A percentile compares a stretch with the other conserved stretches of the same genome.
Conservation (phyloP, 2,329 filamentous ascomycete genomes). For the Beauveria rudraprayagi region DNA sequence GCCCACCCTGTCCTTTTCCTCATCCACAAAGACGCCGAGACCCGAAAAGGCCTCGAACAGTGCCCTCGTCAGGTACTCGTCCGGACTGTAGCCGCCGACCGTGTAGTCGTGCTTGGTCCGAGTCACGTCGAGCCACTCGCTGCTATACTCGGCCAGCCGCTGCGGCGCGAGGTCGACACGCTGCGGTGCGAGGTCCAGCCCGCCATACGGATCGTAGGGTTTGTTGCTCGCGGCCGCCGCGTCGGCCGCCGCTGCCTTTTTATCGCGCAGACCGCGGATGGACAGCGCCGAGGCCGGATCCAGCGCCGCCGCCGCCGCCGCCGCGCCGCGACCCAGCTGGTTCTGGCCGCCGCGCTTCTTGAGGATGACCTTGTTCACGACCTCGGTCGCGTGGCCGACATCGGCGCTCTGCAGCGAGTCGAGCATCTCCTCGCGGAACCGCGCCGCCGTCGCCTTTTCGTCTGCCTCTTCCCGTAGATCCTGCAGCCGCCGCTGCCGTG, state of each 20-base stretch:
- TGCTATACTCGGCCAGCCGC: conserved; percentile 58
- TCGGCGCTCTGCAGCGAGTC: conserved; percentile 57
- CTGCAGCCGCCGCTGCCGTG: conserved; percentile 49
- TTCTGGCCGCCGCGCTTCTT: conserved; percentile 60
- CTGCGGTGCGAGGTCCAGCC: conserved; percentile 57
- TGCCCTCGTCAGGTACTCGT: conserved; percentile 73
- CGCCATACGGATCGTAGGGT: conserved; percentile 84
- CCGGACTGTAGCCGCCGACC: conserved; percentile 75
- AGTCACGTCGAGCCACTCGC: conserved; percentile 62
- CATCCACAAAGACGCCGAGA: conserved; percentile 75
- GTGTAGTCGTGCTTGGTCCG: conserved; percentile 57
- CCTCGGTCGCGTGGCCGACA: conserved; percentile 49
- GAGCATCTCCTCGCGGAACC: conserved; percentile 61
- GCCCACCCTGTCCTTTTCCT: conserved; percentile 51
- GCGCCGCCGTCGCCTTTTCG: conserved; percentile 55
- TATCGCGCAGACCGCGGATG: conserved; percentile 74
- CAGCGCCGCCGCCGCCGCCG: conserved; percentile 24
- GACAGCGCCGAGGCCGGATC: conserved; percentile 36
- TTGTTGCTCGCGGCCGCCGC: conserved; percentile 45
- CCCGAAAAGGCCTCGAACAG: conserved; percentile 88
- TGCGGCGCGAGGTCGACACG: conserved; percentile 53
- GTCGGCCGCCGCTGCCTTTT: conserved; percentile 32
- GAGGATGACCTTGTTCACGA: conserved; percentile 54
- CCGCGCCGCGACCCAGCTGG: conserved; percentile 19
- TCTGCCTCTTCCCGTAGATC: conserved; percentile 62